Conservation (phyloP, 176 grass and related monocot species). For the Calamus simplicifolius region DNA sequence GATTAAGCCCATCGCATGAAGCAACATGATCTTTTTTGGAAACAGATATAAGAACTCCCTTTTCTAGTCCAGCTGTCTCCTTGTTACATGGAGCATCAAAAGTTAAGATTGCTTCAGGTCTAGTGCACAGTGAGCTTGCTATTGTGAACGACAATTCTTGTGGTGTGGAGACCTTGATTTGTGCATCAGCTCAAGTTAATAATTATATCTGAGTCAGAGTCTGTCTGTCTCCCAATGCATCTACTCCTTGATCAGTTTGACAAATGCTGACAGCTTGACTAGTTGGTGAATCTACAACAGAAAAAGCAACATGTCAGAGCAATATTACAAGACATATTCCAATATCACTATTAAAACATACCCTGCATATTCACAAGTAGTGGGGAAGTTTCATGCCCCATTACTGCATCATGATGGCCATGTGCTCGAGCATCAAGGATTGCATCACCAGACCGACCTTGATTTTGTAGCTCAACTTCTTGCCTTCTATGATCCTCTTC, state of each 20-base stretch:
- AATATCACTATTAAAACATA: too few species aligned
- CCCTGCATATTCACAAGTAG: not conserved
- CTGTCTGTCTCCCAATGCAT: not conserved
- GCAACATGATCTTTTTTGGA: not conserved
- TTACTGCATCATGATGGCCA: slow-evolving; percentile 7
- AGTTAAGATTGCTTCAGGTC: not conserved
- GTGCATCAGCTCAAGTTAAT: not conserved
- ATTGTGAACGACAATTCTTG: too few species aligned
- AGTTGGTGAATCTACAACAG: slow-evolving; percentile 11
- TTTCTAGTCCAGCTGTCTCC: not conserved
- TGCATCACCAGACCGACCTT: slow-evolving; percentile 1
- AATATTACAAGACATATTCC: not conserved
- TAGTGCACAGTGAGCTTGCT: not conserved
- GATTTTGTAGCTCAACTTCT: slow-evolving; percentile 17
- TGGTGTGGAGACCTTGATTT: not conserved
- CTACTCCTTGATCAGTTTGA: not conserved
- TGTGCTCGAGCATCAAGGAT: slow-evolving; percentile 15
- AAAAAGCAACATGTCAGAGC: slow-evolving; percentile 8
- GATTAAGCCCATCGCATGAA: not conserved
- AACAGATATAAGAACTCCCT: slow-evolving; percentile 10
- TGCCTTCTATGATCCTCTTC: slow-evolving; percentile 5
- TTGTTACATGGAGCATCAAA: not conserved
- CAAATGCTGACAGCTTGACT: not conserved
- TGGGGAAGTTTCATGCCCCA: slow-evolving; percentile 2
- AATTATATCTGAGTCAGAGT: not conserved